Evolutionary conservation across 805 yeast species (phyloP).

Genomic region (Tetrapisispora fleetii): DNA sequence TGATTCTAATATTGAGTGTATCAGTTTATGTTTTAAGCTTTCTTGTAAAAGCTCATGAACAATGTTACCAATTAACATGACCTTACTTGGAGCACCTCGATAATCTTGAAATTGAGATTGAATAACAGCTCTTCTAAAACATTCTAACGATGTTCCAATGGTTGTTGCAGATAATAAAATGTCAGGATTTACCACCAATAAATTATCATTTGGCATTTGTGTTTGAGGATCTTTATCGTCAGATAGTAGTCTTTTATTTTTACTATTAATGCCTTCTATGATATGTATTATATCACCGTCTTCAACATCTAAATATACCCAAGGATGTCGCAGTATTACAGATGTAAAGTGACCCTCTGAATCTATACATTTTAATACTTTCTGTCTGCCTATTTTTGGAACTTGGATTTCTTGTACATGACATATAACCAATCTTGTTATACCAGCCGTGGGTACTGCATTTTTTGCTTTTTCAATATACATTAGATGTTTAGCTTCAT

Average conservation of each 20-base stretch:
- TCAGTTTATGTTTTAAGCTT: constrained; percentile 30
- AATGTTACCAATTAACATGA: constrained; percentile 70
- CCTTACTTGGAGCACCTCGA: constrained; percentile 48
- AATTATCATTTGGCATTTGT: constrained; percentile 34
- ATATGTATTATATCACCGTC: constrained; percentile 53
- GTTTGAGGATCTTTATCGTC: constrained; percentile 23
- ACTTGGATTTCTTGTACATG: constrained; percentile 10
- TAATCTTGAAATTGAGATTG: constrained; percentile 47
- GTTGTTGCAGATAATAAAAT: constrained; percentile 70
- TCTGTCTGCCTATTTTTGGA: constrained; percentile 33
- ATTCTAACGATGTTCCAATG: constrained; percentile 64
- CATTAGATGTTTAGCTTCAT: background rate
- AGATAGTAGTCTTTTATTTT: constrained; percentile 22
- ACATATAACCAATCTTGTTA: constrained; percentile 28
- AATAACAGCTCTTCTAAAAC: constrained; percentile 64
- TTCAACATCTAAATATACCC: constrained; percentile 41
- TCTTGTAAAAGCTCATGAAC: constrained; percentile 65
- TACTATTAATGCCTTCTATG: constrained; percentile 33
- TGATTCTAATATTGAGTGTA: constrained; percentile 21
- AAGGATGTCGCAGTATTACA: constrained; percentile 51
- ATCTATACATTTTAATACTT: constrained; percentile 44
- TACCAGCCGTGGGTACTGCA: constrained; percentile 37
- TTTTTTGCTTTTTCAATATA: constrained; percentile 29
- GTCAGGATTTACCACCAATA: constrained; percentile 82
- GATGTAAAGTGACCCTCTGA: constrained; percentile 27